Percentiles rank a stretch among this genome's conserved stretches.
Evolutionary conservation across 2,329 filamentous ascomycete genomes (phyloP).

Genomic region (Chalara sp.): DNA sequence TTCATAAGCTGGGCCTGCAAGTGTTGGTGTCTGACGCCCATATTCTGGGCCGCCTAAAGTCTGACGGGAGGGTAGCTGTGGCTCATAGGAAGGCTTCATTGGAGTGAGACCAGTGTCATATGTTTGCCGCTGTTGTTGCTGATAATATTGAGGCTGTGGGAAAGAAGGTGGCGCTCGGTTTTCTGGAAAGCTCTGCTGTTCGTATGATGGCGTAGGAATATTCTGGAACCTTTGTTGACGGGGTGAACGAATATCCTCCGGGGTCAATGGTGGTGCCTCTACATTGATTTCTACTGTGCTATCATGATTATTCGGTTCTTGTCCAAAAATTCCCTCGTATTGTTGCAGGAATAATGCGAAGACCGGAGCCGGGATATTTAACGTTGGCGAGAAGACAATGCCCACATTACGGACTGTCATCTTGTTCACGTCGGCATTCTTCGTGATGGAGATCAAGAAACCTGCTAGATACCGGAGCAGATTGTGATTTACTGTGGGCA

Average conservation of each 20-base stretch:
- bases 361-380: conserved; percentile 92
- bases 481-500: conserved; percentile 75
- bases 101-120: conserved; percentile 45
- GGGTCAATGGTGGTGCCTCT: conserved; percentile 32
- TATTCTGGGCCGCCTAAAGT: conserved; percentile 27
- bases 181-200: conserved; percentile 43
- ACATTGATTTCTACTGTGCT: conserved; percentile 40
- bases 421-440: conserved; percentile 86
- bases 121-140: conserved; percentile 21
- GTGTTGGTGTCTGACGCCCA: conserved; percentile 17
- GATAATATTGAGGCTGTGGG: conserved; percentile 20
- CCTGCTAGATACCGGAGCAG: conserved; percentile 79
- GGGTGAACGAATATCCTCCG: conserved; percentile 57
- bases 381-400: conserved; percentile 94
- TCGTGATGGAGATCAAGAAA: conserved; percentile 87
- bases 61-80: conserved; percentile 8
- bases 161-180: conserved; percentile 30
- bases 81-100: conserved; percentile 41
- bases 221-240: conserved; percentile 60
- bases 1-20: conserved; percentile 31
- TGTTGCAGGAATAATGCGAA: conserved; percentile 93
- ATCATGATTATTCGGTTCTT: conserved; percentile 57
- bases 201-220: conserved; percentile 56
- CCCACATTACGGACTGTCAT: conserved; percentile 98
- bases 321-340: conserved; percentile 77